phyloP scores from a whole-genome alignment of 2,329 filamentous ascomycete genomes.

The Thielaviopsis populi region DNA sequence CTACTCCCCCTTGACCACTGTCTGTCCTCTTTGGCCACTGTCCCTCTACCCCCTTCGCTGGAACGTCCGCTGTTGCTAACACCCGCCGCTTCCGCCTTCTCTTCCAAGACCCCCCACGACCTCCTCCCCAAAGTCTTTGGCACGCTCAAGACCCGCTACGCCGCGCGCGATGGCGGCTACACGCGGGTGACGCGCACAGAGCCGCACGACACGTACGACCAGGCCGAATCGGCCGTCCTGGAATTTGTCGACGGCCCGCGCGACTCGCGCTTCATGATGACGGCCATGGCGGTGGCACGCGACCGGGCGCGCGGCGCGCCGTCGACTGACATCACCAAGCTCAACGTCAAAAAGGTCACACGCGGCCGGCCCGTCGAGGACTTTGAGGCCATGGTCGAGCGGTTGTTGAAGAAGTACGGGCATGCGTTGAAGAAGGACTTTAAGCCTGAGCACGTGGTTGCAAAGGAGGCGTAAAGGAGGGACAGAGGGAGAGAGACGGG shows the following conservation, averaged over 20 bases:
- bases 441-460: constrained; percentile 18
- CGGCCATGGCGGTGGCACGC: constrained; percentile 65
- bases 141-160: constrained; percentile 65
- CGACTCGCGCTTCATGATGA: constrained; percentile 91
- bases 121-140: constrained; percentile 80
- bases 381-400: constrained; percentile 49
- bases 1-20: no score
- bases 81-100: no score
- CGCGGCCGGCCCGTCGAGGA: constrained; percentile 51
- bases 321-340: constrained; percentile 55
- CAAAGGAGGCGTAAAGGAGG: constrained; percentile 12
- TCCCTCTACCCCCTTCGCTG: no score
- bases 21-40: no score
- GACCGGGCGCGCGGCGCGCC: constrained; percentile 39
- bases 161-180: constrained; percentile 71
- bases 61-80: no score
- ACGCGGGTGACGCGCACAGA: constrained; percentile 89
- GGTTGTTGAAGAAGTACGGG: constrained; percentile 25
- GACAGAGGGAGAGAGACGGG: no score
- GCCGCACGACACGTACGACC: constrained; percentile 66
- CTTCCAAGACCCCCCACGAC: constrained; percentile 54
- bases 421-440: constrained; percentile 16
- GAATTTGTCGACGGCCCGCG: constrained; percentile 89
- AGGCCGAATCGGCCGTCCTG: constrained; percentile 78
- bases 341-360: constrained; percentile 75